Evolutionary conservation across 495 filamentous ascomycete species (phyloP), one percentile per base, ranked within the genome.

Genomic region (Penicillium pulvis): DNA sequence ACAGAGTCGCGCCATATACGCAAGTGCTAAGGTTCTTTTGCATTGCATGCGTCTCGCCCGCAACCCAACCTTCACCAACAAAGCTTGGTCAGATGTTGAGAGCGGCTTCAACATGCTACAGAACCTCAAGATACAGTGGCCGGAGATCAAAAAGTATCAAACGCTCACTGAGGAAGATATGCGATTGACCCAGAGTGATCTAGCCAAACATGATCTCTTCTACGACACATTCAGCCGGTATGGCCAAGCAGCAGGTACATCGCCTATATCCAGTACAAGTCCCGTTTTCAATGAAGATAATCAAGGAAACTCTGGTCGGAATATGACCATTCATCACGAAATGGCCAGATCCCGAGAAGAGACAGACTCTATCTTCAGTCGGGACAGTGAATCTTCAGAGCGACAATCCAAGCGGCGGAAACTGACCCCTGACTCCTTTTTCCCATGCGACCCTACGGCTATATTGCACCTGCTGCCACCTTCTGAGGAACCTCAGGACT

Each of bases 61-160:
- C 9, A 60, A 60, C 17, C 45, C 57, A 14, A 50, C 19, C 12
- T 60, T 55, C 17, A 55, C 57, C 24, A 50, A 49, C 17, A 55
- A 51, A 49, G 59, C 59, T 16, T 57, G 48, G 59, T 20, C 54
- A 5, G 54, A 61, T n/a, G 54, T 61, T 17, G 48, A 61, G 44
- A 49, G 23, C 20, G 59, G 54, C 33, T 43, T 56, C n/a, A 44
- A 57, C 14, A 57, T 61, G 49, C 43, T 61, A 1, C 43, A 48
- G 19, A 26, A 61, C 19, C 35, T 57, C 24, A 61, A 57, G 44
- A 57, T 61, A 24, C 48, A 61, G 20, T 61, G 59, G 59, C 59
- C 59, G 9, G 59, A 61, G 17, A 57, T 61, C 24, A 57, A 61
- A 19, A 61, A 53, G 24, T 61, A 61, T 16, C 59, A 61, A 16